A percentile compares a stretch with the other conserved stretches of the same genome.
Conservation (phyloP, 805 yeast species). For the Huiozyma naganishii region DNA sequence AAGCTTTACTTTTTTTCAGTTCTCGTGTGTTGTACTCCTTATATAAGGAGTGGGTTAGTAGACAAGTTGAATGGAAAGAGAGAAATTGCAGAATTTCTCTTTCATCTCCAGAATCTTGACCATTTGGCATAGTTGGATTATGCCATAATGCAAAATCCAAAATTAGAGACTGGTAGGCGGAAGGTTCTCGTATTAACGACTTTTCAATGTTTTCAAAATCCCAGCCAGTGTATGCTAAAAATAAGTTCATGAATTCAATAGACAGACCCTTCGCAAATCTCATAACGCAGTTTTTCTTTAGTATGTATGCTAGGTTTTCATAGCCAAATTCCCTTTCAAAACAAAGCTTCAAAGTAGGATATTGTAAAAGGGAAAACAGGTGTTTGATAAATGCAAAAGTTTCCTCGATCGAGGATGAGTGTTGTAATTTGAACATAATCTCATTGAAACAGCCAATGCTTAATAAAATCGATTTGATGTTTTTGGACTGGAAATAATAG, state of each 20-base stretch:
- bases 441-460: conserved; percentile 10
- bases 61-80: conserved; percentile 46
- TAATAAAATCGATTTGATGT: conserved; percentile 11
- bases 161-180: conserved; percentile 47
- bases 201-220: conserved; percentile 39
- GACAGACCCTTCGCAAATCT: conserved; percentile 21
- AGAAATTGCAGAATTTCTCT: conserved; percentile 41
- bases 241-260: conserved; percentile 36
- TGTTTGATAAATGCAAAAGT: conserved; percentile 11
- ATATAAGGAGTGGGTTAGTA: conserved; percentile 44
- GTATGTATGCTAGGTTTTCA: conserved; percentile 11
- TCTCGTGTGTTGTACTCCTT: conserved; percentile 41
- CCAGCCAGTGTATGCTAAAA: conserved; percentile 48
- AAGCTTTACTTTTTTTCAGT: conserved; percentile 40
- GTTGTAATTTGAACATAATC: conserved; percentile 10
- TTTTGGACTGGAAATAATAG: conserved; percentile 10
- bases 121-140: neutral
- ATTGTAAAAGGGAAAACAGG: conserved; percentile 10
- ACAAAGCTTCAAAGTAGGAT: conserved; percentile 7
- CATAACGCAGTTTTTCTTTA: conserved; percentile 7
- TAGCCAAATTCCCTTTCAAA: conserved; percentile 17
- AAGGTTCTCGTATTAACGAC: conserved; percentile 45
- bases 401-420: conserved; percentile 5
- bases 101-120: neutral
- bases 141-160: conserved; percentile 57